Evolutionary conservation across 345 rosid species (phyloP), one percentile per base, ranked within the genome.

Genomic region (Brassica carinata): DNA sequence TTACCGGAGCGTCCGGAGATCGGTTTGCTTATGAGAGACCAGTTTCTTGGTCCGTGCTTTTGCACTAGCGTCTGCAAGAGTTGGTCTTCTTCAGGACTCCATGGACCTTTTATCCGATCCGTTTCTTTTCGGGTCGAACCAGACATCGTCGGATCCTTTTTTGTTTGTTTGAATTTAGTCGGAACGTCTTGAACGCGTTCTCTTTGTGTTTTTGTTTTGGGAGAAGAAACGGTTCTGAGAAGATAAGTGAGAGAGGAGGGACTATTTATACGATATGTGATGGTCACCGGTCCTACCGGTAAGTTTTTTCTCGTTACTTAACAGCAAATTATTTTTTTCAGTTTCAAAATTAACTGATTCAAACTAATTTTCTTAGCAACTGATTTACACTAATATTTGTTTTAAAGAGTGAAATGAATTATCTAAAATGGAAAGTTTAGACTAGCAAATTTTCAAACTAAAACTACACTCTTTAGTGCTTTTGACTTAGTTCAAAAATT

Each of bases 31-130:
- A 95, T 95, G 5, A 91, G 70, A 18, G 99, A 90, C 99, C 99
- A 95, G 87, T 95, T 95, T 31, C 99, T 84, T 0, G 99, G 89
- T 8, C 99, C 98, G 78, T 93, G 91, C 29, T 77, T 87, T 19
- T 84, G 88, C 3, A 95, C 98, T 26, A 95, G 87, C 10, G 80
- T 55, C 67, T 84, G 87, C 15, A 95, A 86, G 55, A 88, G 88
- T 14, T 91, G 93, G 75, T 95, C 99, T 75, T 94, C 98, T 67
- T 94, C 94, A 3, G 96, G 92, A 77, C 96, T 92, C 98, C 98
- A 94, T 23, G 98, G 99, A 8, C 99, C 99, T 82, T 89, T 95
- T 80, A 95, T 93, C 92, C 98, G 89, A 86, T 95, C 94, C 85
- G 84, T 81, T 69, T 74, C 75, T 77, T 53, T 18, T 15, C 76